phyloP scores from a whole-genome alignment of 148 eudicot species.

The Mesembryanthemum crystallinum region DNA sequence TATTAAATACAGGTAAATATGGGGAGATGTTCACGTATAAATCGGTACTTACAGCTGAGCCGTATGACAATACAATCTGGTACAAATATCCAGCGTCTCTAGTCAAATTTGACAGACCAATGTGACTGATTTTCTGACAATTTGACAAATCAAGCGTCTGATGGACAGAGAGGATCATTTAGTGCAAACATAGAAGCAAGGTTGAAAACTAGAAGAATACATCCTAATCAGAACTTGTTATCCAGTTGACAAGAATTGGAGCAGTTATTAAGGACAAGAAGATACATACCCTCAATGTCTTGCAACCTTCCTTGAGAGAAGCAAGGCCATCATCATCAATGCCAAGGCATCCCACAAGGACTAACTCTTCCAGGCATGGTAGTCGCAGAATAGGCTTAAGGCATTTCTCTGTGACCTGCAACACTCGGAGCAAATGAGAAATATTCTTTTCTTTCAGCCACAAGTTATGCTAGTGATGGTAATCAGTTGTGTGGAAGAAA shows the following conservation, averaged over 20 bases:
- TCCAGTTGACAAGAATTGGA: not conserved
- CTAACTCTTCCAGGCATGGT: slow-evolving; percentile 55
- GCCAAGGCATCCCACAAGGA: slow-evolving; percentile 72
- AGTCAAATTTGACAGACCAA: slow-evolving; percentile 54
- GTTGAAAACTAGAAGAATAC: not conserved
- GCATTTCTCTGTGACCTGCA: slow-evolving; percentile 70
- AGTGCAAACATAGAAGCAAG: not conserved
- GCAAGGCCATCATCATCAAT: slow-evolving; percentile 67
- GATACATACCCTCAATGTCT: slow-evolving; percentile 47
- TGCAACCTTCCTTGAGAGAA: slow-evolving; percentile 50
- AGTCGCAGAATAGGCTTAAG: slow-evolving; percentile 51
- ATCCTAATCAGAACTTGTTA: not conserved
- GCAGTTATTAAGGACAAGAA: not conserved
- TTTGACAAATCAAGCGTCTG: slow-evolving; percentile 74
- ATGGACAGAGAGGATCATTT: not conserved
- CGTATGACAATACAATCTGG: slow-evolving; percentile 55
- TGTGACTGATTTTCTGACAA: slow-evolving; percentile 61
- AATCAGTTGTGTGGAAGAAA: not conserved
- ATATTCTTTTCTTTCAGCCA: not conserved
- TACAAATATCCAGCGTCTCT: slow-evolving; percentile 42
- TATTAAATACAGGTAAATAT: not conserved
- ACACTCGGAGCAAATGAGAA: too few relatives aligned
- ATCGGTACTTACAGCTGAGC: slow-evolving; percentile 50
- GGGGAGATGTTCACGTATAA: not conserved
- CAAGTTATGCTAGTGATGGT: not conserved